Conservation (phyloP, 2,329 filamentous ascomycete species). For the Hysterium pulicare region DNA sequence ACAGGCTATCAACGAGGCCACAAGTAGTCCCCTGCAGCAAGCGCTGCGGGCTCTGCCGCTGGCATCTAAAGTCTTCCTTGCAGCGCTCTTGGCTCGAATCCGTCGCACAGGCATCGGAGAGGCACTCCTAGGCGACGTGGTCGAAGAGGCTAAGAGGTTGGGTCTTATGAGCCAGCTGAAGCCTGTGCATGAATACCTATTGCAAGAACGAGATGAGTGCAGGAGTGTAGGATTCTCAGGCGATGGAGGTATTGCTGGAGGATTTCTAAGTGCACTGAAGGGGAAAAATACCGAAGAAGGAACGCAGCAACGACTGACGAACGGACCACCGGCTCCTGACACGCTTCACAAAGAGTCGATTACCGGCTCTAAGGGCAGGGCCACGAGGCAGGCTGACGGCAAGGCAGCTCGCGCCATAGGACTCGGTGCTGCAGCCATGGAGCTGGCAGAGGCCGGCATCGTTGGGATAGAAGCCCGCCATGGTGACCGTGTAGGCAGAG, state of each 20-base stretch:
- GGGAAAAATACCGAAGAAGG: no score
- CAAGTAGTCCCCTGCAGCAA: constrained; percentile 85
- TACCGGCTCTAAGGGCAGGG: constrained; percentile 4
- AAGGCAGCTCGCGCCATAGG: constrained; percentile 48
- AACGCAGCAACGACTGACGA: constrained; percentile 1
- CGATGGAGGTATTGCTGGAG: constrained; percentile 6
- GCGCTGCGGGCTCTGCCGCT: constrained; percentile 80
- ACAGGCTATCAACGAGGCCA: constrained; percentile 91
- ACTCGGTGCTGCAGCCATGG: constrained; percentile 71
- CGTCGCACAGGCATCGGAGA: constrained; percentile 82
- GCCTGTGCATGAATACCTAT: constrained; percentile 60
- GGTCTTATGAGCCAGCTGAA: constrained; percentile 59
- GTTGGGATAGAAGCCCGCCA: constrained; percentile 74
- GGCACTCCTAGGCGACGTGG: constrained; percentile 81
- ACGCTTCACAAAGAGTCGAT: background rate
- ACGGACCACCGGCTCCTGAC: background rate
- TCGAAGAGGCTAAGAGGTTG: constrained; percentile 78
- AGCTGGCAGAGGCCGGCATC: constrained; percentile 82
- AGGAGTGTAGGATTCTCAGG: constrained; percentile 7
- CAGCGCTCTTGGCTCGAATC: constrained; percentile 73
- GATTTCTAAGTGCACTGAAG: constrained; percentile 7
- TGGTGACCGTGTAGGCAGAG: constrained; percentile 81
- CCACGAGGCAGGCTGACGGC: constrained; percentile 23
- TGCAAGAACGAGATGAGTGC: constrained; percentile 42
- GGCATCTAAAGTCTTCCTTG: constrained; percentile 78